Percentiles rank a stretch among this genome's conserved stretches.
phyloP scores from a whole-genome alignment of 495 filamentous ascomycete species.

The Talaromyces wortmannii region DNA sequence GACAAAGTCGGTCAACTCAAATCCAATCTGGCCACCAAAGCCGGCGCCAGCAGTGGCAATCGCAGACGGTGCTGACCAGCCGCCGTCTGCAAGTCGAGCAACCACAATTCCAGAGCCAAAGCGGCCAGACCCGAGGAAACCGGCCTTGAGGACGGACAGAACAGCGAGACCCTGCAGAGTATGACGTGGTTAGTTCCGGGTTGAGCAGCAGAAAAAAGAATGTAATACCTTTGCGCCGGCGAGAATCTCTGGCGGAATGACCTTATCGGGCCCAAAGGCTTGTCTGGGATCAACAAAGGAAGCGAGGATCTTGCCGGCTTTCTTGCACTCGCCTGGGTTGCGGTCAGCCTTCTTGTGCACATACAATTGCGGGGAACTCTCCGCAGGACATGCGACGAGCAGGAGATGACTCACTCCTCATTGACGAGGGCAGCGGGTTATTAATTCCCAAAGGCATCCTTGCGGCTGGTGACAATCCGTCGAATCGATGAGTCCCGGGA shows the following conservation, averaged over 20 bases:
- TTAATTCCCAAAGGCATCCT: conserved; percentile 58
- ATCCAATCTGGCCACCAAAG: conserved; percentile 94
- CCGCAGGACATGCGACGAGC: conserved; percentile 6
- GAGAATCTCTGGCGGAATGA: conserved; percentile 89
- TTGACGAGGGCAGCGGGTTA: conserved; percentile 61
- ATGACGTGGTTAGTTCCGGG: not conserved
- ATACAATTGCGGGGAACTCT: conserved; percentile 30
- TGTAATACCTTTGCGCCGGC: conserved; percentile 74
- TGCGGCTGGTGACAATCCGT: conserved; percentile 6
- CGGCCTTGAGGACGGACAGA: conserved; percentile 91
- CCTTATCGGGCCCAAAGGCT: conserved; percentile 92
- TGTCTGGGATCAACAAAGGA: conserved; percentile 94
- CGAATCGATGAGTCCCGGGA: not conserved
- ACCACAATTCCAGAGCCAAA: conserved; percentile 94
- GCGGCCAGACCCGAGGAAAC: conserved; percentile 86
- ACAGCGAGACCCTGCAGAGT: conserved; percentile 76
- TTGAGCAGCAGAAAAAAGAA: not conserved
- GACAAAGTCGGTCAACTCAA: conserved; percentile 97
- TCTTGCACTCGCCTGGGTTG: conserved; percentile 72
- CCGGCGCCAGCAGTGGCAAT: conserved; percentile 88
- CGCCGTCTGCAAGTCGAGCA: conserved; percentile 82
- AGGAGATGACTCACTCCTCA: conserved; percentile 45
- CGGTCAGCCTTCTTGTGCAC: conserved; percentile 15
- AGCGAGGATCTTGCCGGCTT: conserved; percentile 84
- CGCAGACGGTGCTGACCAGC: conserved; percentile 91